Conservation (phyloP, 345 rosid species). For the Eucalyptus fibrosa region DNA sequence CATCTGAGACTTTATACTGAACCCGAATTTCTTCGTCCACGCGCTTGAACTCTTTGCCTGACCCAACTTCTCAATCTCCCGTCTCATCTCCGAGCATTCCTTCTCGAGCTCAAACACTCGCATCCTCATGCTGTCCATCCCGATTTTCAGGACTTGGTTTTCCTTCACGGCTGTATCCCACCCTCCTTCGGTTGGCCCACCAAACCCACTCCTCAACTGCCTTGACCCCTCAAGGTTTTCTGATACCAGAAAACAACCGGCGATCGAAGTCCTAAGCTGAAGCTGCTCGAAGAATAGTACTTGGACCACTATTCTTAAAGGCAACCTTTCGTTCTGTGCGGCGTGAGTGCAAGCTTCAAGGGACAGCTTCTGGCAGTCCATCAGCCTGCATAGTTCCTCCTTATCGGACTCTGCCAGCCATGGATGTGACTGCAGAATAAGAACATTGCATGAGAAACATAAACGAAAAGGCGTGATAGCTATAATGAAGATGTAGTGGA, state of each 20-base stretch:
- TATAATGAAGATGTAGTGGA: neutral
- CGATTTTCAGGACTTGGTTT: slow-evolving; percentile 88
- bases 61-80: slow-evolving; percentile 75
- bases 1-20: slow-evolving; percentile 84
- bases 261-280: slow-evolving; percentile 91
- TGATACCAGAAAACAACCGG: slow-evolving; percentile 88
- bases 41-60: slow-evolving; percentile 10
- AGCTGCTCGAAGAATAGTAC: slow-evolving; percentile 98
- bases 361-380: slow-evolving; percentile 96
- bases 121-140: slow-evolving; percentile 93
- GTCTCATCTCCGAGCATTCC: slow-evolving; percentile 68
- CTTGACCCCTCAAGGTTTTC: slow-evolving; percentile 90
- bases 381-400: slow-evolving; percentile 76
- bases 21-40: slow-evolving; percentile 46
- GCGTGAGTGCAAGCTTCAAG: slow-evolving; percentile 98
- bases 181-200: slow-evolving; percentile 55
- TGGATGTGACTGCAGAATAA: slow-evolving; percentile 68
- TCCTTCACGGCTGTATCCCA: slow-evolving; percentile 83
- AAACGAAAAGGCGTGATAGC: neutral
- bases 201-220: slow-evolving; percentile 65
- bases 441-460: neutral
- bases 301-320: slow-evolving; percentile 77
- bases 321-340: slow-evolving; percentile 87
- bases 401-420: slow-evolving; percentile 84
- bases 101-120: slow-evolving; percentile 87